Conservation (phyloP, 768 basidiomycete species). For the Gloeostereum incarnatum region DNA sequence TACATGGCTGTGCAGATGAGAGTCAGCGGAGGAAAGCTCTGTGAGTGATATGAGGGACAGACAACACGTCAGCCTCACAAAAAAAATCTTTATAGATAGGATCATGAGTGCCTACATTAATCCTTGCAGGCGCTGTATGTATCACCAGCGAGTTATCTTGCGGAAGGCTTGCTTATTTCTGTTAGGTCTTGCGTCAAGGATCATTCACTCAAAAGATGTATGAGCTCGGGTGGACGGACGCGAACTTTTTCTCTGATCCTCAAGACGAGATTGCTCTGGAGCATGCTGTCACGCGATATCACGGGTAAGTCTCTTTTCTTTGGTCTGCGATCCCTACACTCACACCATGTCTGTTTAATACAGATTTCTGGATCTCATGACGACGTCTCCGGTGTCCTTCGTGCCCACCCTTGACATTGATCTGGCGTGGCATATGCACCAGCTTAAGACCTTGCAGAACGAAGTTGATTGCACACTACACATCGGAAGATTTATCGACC, state of each 20-base stretch:
- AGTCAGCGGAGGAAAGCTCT: background rate
- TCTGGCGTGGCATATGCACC: constrained; percentile 70
- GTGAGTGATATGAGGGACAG: background rate
- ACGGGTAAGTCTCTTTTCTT: constrained; percentile 31
- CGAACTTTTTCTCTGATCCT: constrained; percentile 26
- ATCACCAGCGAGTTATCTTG: background rate
- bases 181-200: constrained; percentile 46
- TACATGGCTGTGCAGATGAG: background rate
- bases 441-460: constrained; percentile 42
- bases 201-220: constrained; percentile 46
- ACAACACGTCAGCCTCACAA: too few relatives aligned
- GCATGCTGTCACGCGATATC: constrained; percentile 47
- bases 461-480: constrained; percentile 28
- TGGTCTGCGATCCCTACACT: constrained; percentile 6
- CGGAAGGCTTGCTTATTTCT: background rate
- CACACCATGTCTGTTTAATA: too few relatives aligned
- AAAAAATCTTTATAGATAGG: too few relatives aligned
- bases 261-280: constrained; percentile 31
- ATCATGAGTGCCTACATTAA: constrained; percentile 44
- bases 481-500: constrained; percentile 40
- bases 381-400: constrained; percentile 27
- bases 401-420: constrained; percentile 71
- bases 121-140: constrained; percentile 46
- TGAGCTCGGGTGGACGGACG: constrained; percentile 39
- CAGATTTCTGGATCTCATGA: constrained; percentile 49